Evolutionary conservation across 2,329 filamentous ascomycete species (phyloP).

Genomic region (Phialocephala sp.): DNA sequence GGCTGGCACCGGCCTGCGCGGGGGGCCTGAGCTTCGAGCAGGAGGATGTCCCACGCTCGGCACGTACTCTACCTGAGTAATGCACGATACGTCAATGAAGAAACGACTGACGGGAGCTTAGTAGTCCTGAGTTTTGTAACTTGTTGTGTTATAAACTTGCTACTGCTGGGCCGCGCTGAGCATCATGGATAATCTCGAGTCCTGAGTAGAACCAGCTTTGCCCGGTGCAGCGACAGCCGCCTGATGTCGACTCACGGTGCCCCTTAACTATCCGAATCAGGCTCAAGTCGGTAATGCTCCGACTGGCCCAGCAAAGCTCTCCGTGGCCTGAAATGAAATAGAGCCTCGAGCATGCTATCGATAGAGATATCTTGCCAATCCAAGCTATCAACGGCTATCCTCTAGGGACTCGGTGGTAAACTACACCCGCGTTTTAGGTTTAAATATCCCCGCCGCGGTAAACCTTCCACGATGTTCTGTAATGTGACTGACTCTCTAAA

Average conservation of each 20-base stretch:
- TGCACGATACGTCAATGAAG: background rate
- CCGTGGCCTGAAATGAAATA: background rate
- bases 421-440: background rate
- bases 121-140: background rate
- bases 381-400: background rate
- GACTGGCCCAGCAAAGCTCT: background rate
- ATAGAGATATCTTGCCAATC: background rate
- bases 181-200: background rate
- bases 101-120: slow-evolving; percentile 8
- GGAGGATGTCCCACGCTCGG: background rate
- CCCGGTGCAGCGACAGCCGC: slow-evolving; percentile 2
- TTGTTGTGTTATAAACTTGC: too few species aligned
- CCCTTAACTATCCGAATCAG: background rate
- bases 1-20: background rate
- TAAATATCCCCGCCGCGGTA: slow-evolving; percentile 1
- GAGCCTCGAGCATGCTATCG: background rate
- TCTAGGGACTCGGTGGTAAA: background rate
- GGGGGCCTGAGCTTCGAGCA: background rate
- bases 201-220: background rate
- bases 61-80: slow-evolving; percentile 15
- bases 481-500: background rate
- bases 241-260: background rate
- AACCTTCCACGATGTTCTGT: slow-evolving; percentile 10
- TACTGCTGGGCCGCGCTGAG: background rate
- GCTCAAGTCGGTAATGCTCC: background rate